phyloP scores from a whole-genome alignment of 352 stramenopile genomes.

The Globisporangium canariense region DNA sequence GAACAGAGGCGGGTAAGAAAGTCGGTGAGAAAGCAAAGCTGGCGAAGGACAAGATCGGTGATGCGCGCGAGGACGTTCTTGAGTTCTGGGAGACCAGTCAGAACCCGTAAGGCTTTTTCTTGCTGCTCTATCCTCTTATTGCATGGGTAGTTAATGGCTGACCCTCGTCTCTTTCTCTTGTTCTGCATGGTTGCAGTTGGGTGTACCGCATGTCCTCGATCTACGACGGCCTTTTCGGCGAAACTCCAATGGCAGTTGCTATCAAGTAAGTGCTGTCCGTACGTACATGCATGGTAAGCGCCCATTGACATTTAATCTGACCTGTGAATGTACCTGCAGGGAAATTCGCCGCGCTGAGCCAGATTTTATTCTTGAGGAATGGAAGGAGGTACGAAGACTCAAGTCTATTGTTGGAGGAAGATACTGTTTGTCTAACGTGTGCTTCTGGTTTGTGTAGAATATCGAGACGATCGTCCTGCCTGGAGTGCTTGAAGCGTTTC shows the following conservation, averaged over 20 bases:
- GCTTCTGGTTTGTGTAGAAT: constrained; percentile 32
- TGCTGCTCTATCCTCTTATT: constrained; percentile 4
- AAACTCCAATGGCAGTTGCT: constrained; percentile 94
- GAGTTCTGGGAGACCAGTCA: constrained; percentile 99
- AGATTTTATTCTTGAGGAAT: constrained; percentile 96
- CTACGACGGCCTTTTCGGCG: constrained; percentile 97
- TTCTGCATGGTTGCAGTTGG: constrained; percentile 42
- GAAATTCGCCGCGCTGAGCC: constrained; percentile 96
- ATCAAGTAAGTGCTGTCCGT: constrained; percentile 56
- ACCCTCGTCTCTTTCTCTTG: neutral
- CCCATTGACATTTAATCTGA: neutral
- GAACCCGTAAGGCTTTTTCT: constrained; percentile 84
- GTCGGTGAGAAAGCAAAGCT: constrained; percentile 69
- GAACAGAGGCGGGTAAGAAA: constrained; percentile 74
- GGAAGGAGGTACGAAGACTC: constrained; percentile 68
- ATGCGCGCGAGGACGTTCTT: constrained; percentile 78
- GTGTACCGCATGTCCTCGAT: constrained; percentile 97
- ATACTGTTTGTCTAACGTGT: neutral
- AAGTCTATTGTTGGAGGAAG: neutral
- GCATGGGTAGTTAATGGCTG: neutral
- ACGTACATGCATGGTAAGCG: too few species aligned
- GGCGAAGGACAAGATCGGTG: constrained; percentile 77
- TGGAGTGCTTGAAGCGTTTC: constrained; percentile 93
- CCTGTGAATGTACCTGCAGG: constrained; percentile 15
- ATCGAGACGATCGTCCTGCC: constrained; percentile 94